Base-by-base conservation (phyloP, 257 asterid genomes). In the Perilla frutescens region DNA sequence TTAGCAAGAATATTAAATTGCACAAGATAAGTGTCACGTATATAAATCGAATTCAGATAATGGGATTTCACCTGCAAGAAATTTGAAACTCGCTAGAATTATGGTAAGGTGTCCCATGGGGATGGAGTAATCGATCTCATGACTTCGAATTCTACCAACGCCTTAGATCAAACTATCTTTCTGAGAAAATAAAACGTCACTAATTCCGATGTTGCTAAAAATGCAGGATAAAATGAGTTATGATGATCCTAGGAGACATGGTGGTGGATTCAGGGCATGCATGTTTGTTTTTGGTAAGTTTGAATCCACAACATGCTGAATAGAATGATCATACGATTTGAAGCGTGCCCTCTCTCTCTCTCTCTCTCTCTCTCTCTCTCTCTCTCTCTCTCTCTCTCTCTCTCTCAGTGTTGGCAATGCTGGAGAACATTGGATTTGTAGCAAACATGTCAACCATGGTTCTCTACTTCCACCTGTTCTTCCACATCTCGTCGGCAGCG, bases 381-480 rank as follows among this genome's bases (percentile, higher is more conserved):
- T 1, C 3, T 9, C 31, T 55, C 15, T n/a, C 0, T 5, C 32
- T 12, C 26, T 26, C 41, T 1, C 3, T 9, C 31, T 55, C 15
- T 67, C 4, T 76, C 26, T 4, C 72, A 79, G 86, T 74, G 48
- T 37, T 85, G 80, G 83, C 80, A 50, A 45, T 83, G 13, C 29
- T 83, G 68, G 87, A 83, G 75, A 81, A 83, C 57, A 83, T 85
- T 9, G 87, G 86, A 61, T 83, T 85, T 36, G 86, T 83, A 0
- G 86, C 90, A 39, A 85, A 85, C 81, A 82, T 78, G 85, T 82
- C 86, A 15, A 68, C 63, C 13, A 75, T 82, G 84, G 84, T 80
- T 54, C 83, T 85, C 43, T 80, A 85, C 67, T 85, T 85, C 77
- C 79, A 78, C 72, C 68, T 78, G 40, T 81, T 66, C 47, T 85